phyloP scores from a whole-genome alignment of 208 protist genomes.

The Leishmania tropica region DNA sequence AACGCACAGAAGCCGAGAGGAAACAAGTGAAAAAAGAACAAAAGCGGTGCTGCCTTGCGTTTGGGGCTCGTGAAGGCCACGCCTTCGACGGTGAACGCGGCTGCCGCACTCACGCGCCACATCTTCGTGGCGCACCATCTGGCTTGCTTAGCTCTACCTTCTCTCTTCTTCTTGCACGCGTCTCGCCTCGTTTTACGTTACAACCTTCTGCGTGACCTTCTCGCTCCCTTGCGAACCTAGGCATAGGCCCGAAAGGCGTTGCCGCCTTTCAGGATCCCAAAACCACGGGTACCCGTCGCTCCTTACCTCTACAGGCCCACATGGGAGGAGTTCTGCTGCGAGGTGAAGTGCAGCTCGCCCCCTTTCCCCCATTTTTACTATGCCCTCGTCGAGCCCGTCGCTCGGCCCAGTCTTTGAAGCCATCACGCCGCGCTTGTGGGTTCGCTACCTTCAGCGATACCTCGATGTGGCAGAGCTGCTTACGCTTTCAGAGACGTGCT shows the following conservation, averaged over 20 bases:
- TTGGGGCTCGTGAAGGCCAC: neutral
- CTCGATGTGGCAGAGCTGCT: conserved; percentile 23
- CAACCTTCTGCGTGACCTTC: neutral
- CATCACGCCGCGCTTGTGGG: neutral
- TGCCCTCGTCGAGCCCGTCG: neutral
- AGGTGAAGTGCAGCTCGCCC: conserved; percentile 1
- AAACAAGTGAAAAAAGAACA: neutral
- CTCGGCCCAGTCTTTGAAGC: conserved; percentile 10
- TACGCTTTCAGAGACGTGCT: conserved; percentile 24
- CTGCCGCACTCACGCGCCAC: conserved; percentile 4
- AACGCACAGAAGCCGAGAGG: neutral
- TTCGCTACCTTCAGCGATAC: conserved; percentile 10
- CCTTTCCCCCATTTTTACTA: neutral
- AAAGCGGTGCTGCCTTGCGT: neutral
- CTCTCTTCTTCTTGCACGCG: neutral
- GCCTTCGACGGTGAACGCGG: conserved; percentile 27
- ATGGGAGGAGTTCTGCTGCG: neutral
- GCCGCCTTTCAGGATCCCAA: neutral
- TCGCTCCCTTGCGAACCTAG: neutral
- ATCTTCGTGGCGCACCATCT: conserved; percentile 22
- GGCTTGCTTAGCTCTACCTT: conserved; percentile 3
- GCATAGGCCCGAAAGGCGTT: neutral
- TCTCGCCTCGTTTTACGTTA: neutral
- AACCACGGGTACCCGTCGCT: neutral
- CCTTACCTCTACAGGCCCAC: neutral